Conservation (phyloP, 2,329 filamentous ascomycete genomes). For the Diaporthe destruens region DNA sequence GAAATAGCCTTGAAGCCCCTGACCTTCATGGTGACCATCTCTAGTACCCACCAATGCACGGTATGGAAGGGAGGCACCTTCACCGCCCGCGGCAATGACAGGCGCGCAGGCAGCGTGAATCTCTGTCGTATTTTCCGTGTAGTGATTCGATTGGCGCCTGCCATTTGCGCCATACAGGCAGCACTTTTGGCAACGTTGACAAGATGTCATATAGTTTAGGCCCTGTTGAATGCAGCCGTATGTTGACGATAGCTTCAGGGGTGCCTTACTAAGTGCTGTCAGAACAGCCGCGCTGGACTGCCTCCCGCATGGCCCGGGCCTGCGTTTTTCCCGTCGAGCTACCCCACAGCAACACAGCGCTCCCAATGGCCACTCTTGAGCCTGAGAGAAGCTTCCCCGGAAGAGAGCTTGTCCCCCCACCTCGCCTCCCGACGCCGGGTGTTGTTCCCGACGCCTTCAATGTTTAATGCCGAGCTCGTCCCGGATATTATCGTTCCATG, state of each 20-base stretch:
- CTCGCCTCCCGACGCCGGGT: conserved; percentile 28
- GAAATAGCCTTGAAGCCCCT: too few species aligned
- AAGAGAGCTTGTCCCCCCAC: conserved; percentile 32
- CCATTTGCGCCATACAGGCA: too few species aligned
- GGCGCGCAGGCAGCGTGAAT: too few species aligned
- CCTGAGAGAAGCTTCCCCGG: conserved; percentile 14
- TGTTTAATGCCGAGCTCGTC: conserved; percentile 16
- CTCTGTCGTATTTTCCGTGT: not conserved
- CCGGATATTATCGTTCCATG: conserved; percentile 10
- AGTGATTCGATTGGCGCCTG: too few species aligned
- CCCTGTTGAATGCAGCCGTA: not conserved
- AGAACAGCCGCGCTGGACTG: conserved; percentile 22
- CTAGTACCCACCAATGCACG: too few species aligned
- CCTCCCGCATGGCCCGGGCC: conserved; percentile 18
- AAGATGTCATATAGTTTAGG: not conserved
- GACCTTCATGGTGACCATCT: too few species aligned
- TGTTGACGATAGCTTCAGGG: not conserved
- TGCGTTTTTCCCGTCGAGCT: conserved; percentile 17
- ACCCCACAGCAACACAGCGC: conserved; percentile 1
- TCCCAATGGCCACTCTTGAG: conserved; percentile 15
- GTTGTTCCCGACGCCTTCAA: conserved; percentile 16
- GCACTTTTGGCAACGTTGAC: too few species aligned
- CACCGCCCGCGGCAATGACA: too few species aligned
- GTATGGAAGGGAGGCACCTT: too few species aligned
- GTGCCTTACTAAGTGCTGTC: too few species aligned